Evolutionary conservation across 345 rosid genomes (phyloP).

Genomic region (Syzygium aromaticum): DNA sequence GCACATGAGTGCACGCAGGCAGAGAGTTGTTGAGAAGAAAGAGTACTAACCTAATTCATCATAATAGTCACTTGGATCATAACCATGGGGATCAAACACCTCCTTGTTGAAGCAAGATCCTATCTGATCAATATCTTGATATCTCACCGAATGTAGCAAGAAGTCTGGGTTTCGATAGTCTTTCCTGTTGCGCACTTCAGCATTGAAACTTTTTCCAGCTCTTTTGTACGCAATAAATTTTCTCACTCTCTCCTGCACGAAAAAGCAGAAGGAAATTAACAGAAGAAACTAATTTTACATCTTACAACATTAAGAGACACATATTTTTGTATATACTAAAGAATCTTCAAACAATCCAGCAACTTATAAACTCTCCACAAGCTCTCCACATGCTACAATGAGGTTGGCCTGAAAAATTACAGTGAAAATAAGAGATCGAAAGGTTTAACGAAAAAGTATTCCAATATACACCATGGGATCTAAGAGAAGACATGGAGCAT

Average conservation of each 20-base stretch:
- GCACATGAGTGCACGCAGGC: neutral
- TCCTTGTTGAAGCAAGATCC: conserved; percentile 94
- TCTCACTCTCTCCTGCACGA: conserved; percentile 59
- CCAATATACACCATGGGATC: neutral
- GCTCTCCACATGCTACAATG: neutral
- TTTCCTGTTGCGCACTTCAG: conserved; percentile 90
- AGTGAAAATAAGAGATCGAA: neutral
- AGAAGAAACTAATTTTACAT: neutral
- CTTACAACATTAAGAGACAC: neutral
- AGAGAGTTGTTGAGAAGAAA: neutral
- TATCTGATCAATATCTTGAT: conserved; percentile 85
- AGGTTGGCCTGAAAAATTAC: neutral
- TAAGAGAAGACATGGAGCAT: neutral
- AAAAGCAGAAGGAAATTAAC: conserved; percentile 2
- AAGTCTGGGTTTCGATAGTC: conserved; percentile 95
- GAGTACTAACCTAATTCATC: conserved; percentile 60
- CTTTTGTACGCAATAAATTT: conserved; percentile 73
- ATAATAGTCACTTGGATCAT: conserved; percentile 72
- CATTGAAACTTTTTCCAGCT: conserved; percentile 89
- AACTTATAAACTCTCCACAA: neutral
- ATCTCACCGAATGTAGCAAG: conserved; percentile 83
- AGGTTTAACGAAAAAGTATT: neutral
- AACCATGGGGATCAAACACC: conserved; percentile 91
- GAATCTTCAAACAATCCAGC: neutral
- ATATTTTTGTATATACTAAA: neutral